Evolutionary conservation across 768 basidiomycete species (phyloP), one percentile per base, ranked within the genome.

Genomic region (Lactarius deliciosus): DNA sequence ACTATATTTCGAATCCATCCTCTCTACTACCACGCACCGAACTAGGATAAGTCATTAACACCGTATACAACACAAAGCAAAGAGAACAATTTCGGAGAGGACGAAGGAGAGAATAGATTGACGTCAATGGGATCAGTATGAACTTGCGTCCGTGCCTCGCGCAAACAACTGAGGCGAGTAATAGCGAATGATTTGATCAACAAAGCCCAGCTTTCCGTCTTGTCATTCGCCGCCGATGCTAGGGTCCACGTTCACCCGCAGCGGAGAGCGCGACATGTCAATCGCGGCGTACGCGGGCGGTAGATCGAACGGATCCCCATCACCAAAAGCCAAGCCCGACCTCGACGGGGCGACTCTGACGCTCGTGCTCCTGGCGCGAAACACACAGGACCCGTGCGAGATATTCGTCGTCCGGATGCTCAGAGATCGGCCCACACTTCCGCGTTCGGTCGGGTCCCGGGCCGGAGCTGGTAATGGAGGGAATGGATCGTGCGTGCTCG

Each of bases 201-300:
- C 32, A 50, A 32, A 50, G 36, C 43, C 41, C 25, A 16, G 54
- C 28, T 65, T 8, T 30, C 54, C 20, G 16, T 32, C 20, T 34
- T 57, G 7, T 61, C 45, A 53, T 66, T 53, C 22, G 11, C 30
- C 54, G 8, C 43, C 25, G 8, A 15, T 54, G n/a, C 28, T 30
- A 28, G 38, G 1, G 11, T 54, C 57, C 40, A 40, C 61, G 34
- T 30, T 59, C 36, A 15, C 38, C 5, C 7, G 64, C 10, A 56
- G 57, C 20, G 62, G 50, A 11, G 68, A 59, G 60, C 53, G 57
- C 8, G 57, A 18, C 50, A 55, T 28, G 47, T 70, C 69, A n/a
- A 68, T 3, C 22, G 47, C 59, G 61, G 57, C 66, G 61, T 70
- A 70, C 10, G 69, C 69, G 3, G 68, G 69, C 2, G 68, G 69